Evolutionary conservation across 2,329 filamentous ascomycete genomes (phyloP), one percentile per base, ranked within the genome.

Genomic region (Ophiostoma sp.): DNA sequence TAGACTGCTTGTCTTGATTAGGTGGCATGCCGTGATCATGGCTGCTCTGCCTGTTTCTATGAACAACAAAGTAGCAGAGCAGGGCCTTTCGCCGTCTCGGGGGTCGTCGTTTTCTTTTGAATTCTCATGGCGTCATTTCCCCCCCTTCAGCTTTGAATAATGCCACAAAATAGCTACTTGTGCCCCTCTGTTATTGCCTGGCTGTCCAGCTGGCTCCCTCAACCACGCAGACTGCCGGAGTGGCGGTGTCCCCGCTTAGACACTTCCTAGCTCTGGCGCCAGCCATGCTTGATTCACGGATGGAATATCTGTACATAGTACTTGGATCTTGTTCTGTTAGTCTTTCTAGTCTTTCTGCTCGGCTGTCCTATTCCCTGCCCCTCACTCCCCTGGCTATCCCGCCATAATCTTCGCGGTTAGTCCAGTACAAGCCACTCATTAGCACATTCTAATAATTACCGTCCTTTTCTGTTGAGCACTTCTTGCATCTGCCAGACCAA

Each of bases 201-300:
- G 15, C 10, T 3, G 15, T 7, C 8, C 23, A 57, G 52, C n/a
- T 57, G 52, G 52, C 17, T 57, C n/a, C 52, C 52, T 57, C 52
- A 57, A 15, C 8, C 4, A 23, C n/a, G 7, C 6, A 23, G 20
- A 54, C n/a, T 27, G n/a, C 4, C 11, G 15, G 52, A 57, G 52
- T 57, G 17, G 52, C 52, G 52, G 52, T 57, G 52, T 57, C 23
- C 52, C 52, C 52, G 52, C 52, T 57, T 57, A n/a, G 52, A 57
- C 52, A 8, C 52, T 27, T 57, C 52, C 52, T 57, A 57, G 52
- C 23, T 48, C 52, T 57, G 52, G 27, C 52, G 52, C 52, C 52
- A 57, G 23, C 52, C 27, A 57, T 57, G 52, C 52, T 48, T 48
- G 44, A 48, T 48, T 48, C 36, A 8, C n/a, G 44, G 6, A 48